A percentile compares a stretch with the other conserved stretches of the same genome.
Evolutionary conservation across 805 yeast species (phyloP).

Genomic region (Wickerhamiella qilinensis): DNA sequence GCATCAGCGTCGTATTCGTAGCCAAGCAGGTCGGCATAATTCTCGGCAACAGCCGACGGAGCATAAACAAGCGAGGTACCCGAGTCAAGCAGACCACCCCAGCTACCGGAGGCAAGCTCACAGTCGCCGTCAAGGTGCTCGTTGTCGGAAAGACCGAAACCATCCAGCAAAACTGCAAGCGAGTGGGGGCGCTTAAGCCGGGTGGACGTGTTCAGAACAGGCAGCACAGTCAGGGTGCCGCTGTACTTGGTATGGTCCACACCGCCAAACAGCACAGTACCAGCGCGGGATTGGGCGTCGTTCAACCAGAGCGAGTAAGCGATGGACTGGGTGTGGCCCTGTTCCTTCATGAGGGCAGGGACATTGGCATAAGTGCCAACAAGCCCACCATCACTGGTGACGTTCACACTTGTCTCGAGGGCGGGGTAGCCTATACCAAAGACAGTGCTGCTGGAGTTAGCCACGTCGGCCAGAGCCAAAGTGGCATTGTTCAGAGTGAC

Average conservation of each 20-base stretch:
- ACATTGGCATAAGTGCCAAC: constrained; percentile 36
- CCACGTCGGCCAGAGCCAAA: background rate
- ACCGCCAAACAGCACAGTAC: constrained; percentile 31
- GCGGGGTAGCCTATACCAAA: constrained; percentile 22
- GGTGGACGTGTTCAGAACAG: constrained; percentile 15
- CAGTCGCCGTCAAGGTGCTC: background rate
- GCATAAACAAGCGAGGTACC: constrained; percentile 38
- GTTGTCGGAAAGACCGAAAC: constrained; percentile 2
- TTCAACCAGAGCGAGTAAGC: constrained; percentile 34
- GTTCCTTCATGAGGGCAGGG: constrained; percentile 40
- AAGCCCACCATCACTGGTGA: too few species aligned
- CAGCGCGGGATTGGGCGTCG: constrained; percentile 19
- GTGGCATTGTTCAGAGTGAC: background rate
- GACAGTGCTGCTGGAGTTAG: background rate
- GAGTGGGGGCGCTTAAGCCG: constrained; percentile 1
- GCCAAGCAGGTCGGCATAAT: constrained; percentile 21
- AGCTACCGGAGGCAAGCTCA: background rate
- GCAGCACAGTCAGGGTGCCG: constrained; percentile 24
- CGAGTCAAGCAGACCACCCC: constrained; percentile 36
- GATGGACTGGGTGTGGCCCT: constrained; percentile 26
- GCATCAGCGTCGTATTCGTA: constrained; percentile 24
- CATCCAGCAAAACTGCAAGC: constrained; percentile 9
- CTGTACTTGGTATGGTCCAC: constrained; percentile 28
- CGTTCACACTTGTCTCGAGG: background rate
- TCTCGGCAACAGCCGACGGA: constrained; percentile 24